Base-by-base conservation (phyloP, 345 rosid species). In the Lumnitzera littorea region DNA sequence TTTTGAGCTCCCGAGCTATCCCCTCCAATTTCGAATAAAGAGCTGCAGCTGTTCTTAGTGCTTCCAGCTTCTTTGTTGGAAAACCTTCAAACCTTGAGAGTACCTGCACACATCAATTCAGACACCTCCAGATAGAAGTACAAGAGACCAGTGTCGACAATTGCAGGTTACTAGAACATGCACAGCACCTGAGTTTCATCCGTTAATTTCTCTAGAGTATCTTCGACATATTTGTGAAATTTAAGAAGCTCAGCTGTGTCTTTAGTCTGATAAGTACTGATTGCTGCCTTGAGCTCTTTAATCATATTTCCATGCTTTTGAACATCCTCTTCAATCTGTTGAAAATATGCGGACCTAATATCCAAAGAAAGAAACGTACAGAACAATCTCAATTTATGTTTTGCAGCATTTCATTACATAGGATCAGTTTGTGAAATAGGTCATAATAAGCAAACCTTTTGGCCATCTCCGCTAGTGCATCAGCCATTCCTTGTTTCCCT, bases 401-500 rank as follows among this genome's bases (percentile, higher is more conserved):
- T 9, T 1, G 1, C 3, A 6, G 3, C 7, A 36, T 36, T 36
- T 36, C 10, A 36, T 36, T 36, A 36, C 7, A 55, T 46, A 60
- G 31, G 12, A 29, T 55, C 20, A 15, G 15, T 60, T 57, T 53
- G n/a, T 51, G 0, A 16, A 49, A 2, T 15, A 12, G 24, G 23
- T 16, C 1, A 31, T 29, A 69, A 66, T 59, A 54, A 56, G 57
- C 62, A 9, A 20, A 82, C 92, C 89, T 82, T 70, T 78, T 82
- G 47, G 89, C 74, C 65, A 86, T 77, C 63, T 84, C 94, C 62
- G 89, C 87, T 13, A 86, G 74, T 50, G 89, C 81, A 76, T 80
- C 94, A 23, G 90, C 82, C 88, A 82, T 78, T 73, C 86, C 88
- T 63, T 82, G 78, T 68, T 72, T 71, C 16, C 74, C 82, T 0